These are phyloP conservation scores for Kuraishia cidri DNA, from an alignment of 805 yeast species.

Conservation along the genomic window DNA sequence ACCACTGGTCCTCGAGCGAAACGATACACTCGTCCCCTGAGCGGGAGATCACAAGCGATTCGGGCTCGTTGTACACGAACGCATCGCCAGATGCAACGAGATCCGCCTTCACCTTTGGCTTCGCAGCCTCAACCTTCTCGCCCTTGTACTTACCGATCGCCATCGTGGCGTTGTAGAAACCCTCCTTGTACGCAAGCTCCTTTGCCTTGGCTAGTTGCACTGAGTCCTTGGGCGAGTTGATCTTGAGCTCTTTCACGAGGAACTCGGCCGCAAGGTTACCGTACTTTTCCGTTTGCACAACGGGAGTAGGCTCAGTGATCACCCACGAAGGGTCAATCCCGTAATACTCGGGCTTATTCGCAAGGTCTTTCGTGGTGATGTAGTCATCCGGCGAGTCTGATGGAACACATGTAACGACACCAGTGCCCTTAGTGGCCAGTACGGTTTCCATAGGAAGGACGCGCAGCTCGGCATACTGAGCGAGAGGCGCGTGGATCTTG, in stretches of 20 bases:
- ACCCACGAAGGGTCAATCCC: constrained; percentile 85
- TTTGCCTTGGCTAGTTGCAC: constrained; percentile 85
- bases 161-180: constrained; percentile 85
- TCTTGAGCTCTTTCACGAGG: constrained; percentile 79
- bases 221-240: constrained; percentile 89
- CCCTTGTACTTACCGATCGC: constrained; percentile 77
- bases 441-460: constrained; percentile 98
- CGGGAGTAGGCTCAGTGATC: constrained; percentile 57
- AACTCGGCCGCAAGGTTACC: constrained; percentile 85
- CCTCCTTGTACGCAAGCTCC: constrained; percentile 93
- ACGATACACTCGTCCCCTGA: constrained; percentile 97
- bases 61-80: constrained; percentile 92
- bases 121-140: constrained; percentile 84
- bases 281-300: constrained; percentile 74
- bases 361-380: constrained; percentile 76
- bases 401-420: constrained; percentile 98
- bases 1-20: constrained; percentile 98
- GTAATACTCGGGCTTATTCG: constrained; percentile 86
- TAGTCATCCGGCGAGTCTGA: constrained; percentile 98
- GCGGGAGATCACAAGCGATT: constrained; percentile 80
- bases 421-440: constrained; percentile 92
- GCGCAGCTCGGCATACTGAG: constrained; percentile 60
- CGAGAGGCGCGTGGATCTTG: constrained; percentile 76
- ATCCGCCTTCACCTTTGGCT: constrained; percentile 78
- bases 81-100: constrained; percentile 72